A percentile compares a stretch with the other conserved stretches of the same genome.
These are phyloP conservation scores for Cordyceps javanica DNA, from an alignment of 2,329 filamentous ascomycete genomes.

Conservation along the genomic window DNA sequence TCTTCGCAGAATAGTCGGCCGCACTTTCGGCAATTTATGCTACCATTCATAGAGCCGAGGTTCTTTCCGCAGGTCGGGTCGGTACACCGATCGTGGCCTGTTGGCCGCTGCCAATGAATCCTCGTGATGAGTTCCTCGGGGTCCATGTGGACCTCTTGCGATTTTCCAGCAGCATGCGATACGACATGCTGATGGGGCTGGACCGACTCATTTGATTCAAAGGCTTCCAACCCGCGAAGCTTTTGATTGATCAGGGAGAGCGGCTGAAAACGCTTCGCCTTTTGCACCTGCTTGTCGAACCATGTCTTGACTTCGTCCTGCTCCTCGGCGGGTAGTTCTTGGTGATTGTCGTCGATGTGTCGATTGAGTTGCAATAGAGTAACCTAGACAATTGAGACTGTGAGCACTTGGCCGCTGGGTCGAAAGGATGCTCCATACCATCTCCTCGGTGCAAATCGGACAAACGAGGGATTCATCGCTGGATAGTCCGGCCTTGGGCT, in stretches of 20 bases:
- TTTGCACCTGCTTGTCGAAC: slow-evolving; percentile 92
- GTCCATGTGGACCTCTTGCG: slow-evolving; percentile 48
- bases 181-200: slow-evolving; percentile 28
- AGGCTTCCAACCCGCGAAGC: slow-evolving; percentile 84
- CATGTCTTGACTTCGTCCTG: slow-evolving; percentile 95
- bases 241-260: slow-evolving; percentile 90
- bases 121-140: slow-evolving; percentile 87
- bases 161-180: slow-evolving; percentile 31
- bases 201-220: slow-evolving; percentile 77
- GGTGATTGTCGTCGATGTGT: slow-evolving; percentile 79
- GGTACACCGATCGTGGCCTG: slow-evolving; percentile 71
- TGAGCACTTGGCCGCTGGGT: neutral
- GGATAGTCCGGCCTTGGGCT: slow-evolving; percentile 44
- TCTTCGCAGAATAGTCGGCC: slow-evolving; percentile 92
- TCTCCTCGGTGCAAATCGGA: slow-evolving; percentile 97
- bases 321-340: slow-evolving; percentile 79
- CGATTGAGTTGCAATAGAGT: slow-evolving; percentile 88
- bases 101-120: slow-evolving; percentile 79
- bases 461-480: slow-evolving; percentile 66
- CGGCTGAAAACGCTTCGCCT: slow-evolving; percentile 89
- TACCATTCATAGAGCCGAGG: slow-evolving; percentile 72
- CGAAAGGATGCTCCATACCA: slow-evolving; percentile 54
- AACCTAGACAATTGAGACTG: slow-evolving; percentile 46
- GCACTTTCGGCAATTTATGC: slow-evolving; percentile 88
- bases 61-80: slow-evolving; percentile 80